Base-by-base conservation (phyloP, 805 yeast genomes). In the Starmerella davenportii region DNA sequence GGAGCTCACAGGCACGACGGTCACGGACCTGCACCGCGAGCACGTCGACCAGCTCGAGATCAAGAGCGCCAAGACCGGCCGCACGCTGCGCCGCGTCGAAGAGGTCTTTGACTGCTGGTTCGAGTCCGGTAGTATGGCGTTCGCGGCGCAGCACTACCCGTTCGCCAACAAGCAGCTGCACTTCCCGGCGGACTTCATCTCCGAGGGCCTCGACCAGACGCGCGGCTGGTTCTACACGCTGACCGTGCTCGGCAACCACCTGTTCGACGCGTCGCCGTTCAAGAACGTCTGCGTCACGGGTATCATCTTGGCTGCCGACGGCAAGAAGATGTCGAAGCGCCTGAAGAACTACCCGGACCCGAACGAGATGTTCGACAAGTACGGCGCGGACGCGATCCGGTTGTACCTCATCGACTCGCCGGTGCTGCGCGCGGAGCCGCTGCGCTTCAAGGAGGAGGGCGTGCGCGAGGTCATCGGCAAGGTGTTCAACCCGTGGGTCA, bases 41-140 rank as follows among this genome's bases (percentile, higher is more conserved):
- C 69, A 62, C 52, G 84, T 90, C 53, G 99, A 90, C 56, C 67
- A 76, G 44, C 74, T 90, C 57, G 84, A 95, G 44, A 90, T 90
- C 53, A 96, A 95, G 41, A 85, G 96, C 4, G 68, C 74, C 54
- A 59, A 69, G 56, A 96, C 96, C 51, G 84, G 84, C 58, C 95
- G 95, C 50, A 65, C 56, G 18, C 71, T 90, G 62, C 78, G 64
- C 58, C 79, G 99, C 69, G 70, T 90, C 43, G 96, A 87, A 58
- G 96, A 90, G 63, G 99, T 90, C 35, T 90, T 90, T 57, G 99
- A 90, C 65, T 90, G 99, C 68, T 90, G 99, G 99, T 90, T 90
- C 56, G 99, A 90, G 67, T 82, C 95, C 16, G 99, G 99, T 50
- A 77, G 95, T 37, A 90, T 90, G 99, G 98, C 99, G 45, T 90